Evolutionary conservation across 129 eudicot species (phyloP).

Genomic region (Artemisia annua): DNA sequence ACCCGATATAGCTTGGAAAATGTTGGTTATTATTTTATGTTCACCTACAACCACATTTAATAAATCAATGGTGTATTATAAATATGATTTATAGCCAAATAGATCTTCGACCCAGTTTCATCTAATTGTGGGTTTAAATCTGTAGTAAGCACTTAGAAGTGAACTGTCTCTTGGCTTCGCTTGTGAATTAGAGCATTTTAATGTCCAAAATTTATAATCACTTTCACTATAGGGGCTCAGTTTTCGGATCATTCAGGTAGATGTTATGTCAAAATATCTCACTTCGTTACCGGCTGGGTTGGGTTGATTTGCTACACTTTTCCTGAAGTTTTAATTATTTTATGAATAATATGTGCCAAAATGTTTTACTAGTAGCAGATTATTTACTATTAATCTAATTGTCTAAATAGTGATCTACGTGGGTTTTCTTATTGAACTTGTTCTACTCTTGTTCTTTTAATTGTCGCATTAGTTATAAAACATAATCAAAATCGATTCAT

Average conservation of each 20-base stretch:
- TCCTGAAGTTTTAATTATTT: too few species aligned
- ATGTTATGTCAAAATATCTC: too few species aligned
- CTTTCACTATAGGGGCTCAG: background rate
- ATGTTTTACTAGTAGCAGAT: too few species aligned
- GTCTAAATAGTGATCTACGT: too few species aligned
- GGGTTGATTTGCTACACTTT: too few species aligned
- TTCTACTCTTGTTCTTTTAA: background rate
- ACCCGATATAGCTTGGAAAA: background rate
- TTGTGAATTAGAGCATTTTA: background rate
- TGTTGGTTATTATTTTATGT: constrained; percentile 2
- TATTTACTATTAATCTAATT: too few species aligned
- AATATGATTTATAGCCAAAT: constrained; percentile 14
- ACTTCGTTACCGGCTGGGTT: too few species aligned
- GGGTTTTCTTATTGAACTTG: too few species aligned
- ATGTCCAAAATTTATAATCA: constrained; percentile 8
- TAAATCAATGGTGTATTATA: background rate
- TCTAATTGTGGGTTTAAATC: background rate
- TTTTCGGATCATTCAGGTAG: too few species aligned
- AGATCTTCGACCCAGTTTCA: background rate
- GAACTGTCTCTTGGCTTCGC: background rate
- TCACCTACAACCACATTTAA: background rate
- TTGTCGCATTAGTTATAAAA: background rate
- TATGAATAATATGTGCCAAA: too few species aligned
- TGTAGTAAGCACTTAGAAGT: constrained; percentile 9
- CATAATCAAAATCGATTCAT: background rate